Evolutionary conservation across 768 basidiomycete species (phyloP), one percentile per base, ranked within the genome.

Genomic region (Rhizopogon vinicolor): DNA sequence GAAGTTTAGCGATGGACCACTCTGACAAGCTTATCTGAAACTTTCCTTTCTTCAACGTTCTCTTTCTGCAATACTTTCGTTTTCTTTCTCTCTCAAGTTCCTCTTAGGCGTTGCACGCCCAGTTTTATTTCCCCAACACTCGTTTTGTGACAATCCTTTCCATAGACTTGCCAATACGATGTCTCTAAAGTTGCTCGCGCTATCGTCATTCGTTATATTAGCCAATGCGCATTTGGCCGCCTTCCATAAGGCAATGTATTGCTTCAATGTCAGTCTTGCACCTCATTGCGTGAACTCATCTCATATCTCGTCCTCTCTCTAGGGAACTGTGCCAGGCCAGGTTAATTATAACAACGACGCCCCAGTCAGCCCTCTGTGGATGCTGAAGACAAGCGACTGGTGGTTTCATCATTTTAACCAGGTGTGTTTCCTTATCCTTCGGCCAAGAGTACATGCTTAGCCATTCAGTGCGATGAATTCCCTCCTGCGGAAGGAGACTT

Each of bases 171-270:
- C 19, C 29, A 22, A 33, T 18, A 22, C 48, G 16, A 49, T 49
- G 48, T 14, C 48, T 49, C 14, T 16, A 19, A 49, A 37, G 22
- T 49, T 37, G 14, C 33, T 49, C 22, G 19, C 5, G 5, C 19
- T 49, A 37, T 49, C 19, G 33, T 49, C 55, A 14, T 50, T 58
- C 33, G 42, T 29, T 43, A 5, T 46, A 48, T 44, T 66, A 14
- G 70, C 64, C 31, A 61, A 64, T 22, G 78, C 75, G 31, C 79
- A 80, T 65, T 56, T 80, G 51, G 75, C 74, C 37, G 69, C 75
- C 8, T 79, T 65, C 60, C 62, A 70, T 54, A 66, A 72, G 58
- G 73, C 71, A 41, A 80, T 79, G 79, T 80, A 74, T 60, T 78
- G 76, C 55, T 51, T 74, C 4, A 73, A 79, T 60, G 79, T 78